These are phyloP conservation scores for Sphaerosporella brunnea DNA, from an alignment of 495 filamentous ascomycete species.

Conservation along the genomic window DNA sequence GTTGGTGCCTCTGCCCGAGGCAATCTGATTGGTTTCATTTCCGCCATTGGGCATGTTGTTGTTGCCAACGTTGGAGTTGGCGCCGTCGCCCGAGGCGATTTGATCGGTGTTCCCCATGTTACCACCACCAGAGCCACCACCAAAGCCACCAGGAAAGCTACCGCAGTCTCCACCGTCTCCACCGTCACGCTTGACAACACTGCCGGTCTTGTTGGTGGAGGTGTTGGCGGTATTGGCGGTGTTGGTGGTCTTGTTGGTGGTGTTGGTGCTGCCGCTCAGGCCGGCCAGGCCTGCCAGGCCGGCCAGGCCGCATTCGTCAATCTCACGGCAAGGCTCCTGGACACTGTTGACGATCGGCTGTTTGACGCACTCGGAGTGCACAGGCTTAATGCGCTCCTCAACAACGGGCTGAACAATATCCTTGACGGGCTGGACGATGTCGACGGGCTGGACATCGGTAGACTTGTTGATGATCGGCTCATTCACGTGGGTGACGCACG, in stretches of 20 bases:
- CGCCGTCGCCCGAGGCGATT: no score
- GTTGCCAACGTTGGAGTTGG: no score
- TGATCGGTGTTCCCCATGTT: no score
- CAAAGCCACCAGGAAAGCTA: not conserved
- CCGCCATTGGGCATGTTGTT: no score
- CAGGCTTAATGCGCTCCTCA: not conserved
- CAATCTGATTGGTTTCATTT: no score
- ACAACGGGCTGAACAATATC: not conserved
- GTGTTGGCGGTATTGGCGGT: not conserved
- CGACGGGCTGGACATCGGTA: not conserved
- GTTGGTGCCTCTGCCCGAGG: no score
- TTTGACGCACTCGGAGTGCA: not conserved
- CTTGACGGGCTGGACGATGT: not conserved
- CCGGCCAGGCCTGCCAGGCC: not conserved
- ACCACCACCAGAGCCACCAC: no score
- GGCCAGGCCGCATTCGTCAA: not conserved
- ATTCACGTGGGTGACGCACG: not conserved
- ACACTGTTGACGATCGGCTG: not conserved
- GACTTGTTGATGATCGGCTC: not conserved
- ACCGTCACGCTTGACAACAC: not conserved
- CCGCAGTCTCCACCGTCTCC: not conserved
- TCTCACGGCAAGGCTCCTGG: not conserved
- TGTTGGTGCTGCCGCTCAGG: no score
- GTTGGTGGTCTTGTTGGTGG: no score
- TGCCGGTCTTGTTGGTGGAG: not conserved